Base-by-base conservation (phyloP, 768 basidiomycete genomes). In the Lactifluus rugatus region DNA sequence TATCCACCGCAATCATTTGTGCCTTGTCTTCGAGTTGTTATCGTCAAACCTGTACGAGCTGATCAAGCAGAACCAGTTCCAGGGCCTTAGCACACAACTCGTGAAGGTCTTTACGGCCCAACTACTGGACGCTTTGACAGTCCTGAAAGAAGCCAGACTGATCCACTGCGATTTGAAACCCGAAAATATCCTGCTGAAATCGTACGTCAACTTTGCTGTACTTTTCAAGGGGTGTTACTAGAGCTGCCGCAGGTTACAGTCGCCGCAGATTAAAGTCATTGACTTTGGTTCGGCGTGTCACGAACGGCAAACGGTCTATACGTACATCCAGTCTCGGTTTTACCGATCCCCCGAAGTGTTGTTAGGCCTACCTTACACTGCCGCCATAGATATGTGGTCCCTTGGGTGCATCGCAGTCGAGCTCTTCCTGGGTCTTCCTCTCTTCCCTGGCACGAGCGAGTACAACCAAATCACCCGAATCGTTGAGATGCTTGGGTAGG, bases 31-130 rank as follows among this genome's bases (percentile, higher is more conserved):
- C 67, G 95, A 99, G 71, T 80, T 97, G 48, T 81, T 99, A 10
- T 94, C 93, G 7, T 96, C 93, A 32, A 99, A 99, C 68, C 78
- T 99, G 56, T 99, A 98, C 76, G 96, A 99, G 71, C 81, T 99
- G 68, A 98, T 99, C 82, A 99, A 99, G 76, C 96, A 99, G 74
- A 99, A 99, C 72, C 92, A 94, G 69, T 99, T 98, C 79, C 90
- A 96, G 71, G 96, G 96, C 2, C 75, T 99, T 46, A 91, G 88
- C 72, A 95, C 93, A 5, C 91, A 94, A 68, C 85, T 99, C 49
- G 96, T 99, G 68, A 95, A 98, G 69, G 96, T 99, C 46, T 99
- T 99, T 70, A 98, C 95, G 64, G 89, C 90, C 0, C 96, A 99
- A 71, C 74, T 99, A 28, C 75, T 99, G 57, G 95, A 99, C 67